Percentiles rank a stretch among this genome's conserved stretches.
phyloP scores from a whole-genome alignment of 169 alveolate genomes.

The Plasmodium falciparum region DNA sequence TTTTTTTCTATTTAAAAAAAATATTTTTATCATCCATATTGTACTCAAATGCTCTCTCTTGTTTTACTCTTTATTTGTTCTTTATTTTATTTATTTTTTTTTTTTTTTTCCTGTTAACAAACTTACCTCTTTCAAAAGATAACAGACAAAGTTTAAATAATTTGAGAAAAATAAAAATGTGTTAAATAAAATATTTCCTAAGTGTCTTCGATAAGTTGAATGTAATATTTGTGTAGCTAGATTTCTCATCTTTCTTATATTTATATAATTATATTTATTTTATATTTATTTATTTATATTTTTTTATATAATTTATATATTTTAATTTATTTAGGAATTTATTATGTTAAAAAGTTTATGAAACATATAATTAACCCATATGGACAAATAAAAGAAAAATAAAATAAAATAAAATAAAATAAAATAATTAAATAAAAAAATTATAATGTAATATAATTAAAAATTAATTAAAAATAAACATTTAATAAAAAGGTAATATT shows the following conservation, averaged over 20 bases:
- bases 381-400: no score
- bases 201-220: slow-evolving; percentile 42
- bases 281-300: slow-evolving; percentile 12
- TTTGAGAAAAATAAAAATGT: slow-evolving; percentile 66
- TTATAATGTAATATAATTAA: no score
- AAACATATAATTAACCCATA: no score
- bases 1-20: neutral
- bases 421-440: no score
- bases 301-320: neutral
- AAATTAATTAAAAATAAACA: no score
- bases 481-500: no score
- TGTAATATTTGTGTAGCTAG: slow-evolving; percentile 29
- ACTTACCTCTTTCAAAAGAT: slow-evolving; percentile 55
- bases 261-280: neutral
- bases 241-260: slow-evolving; percentile 27
- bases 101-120: neutral
- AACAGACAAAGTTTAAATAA: slow-evolving; percentile 66
- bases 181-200: slow-evolving; percentile 52
- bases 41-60: neutral
- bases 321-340: neutral
- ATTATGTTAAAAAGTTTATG: no score
- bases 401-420: no score
- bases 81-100: no score
- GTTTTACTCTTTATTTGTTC: no score
- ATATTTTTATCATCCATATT: neutral